These are phyloP conservation scores for Leucoagaricus sp. DNA, from an alignment of 1,284 basidiomycete species.

Conservation along the genomic window DNA sequence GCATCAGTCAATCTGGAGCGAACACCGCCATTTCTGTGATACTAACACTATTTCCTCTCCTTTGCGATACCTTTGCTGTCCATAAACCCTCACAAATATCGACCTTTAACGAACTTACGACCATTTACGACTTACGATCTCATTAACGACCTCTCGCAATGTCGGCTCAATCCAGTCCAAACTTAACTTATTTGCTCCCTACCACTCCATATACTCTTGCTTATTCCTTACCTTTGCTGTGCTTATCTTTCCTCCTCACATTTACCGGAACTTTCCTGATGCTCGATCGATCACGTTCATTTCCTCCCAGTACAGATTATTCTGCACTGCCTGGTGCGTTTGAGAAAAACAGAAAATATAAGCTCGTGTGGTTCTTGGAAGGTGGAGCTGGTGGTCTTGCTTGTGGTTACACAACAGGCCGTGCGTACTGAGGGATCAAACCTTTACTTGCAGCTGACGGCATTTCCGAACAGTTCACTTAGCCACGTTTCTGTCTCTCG, in stretches of 20 bases:
- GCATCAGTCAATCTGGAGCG: background rate
- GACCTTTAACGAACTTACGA: constrained; percentile 12
- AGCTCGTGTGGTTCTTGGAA: constrained; percentile 43
- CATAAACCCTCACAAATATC: background rate
- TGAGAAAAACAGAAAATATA: constrained; percentile 33
- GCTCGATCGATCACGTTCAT: constrained; percentile 64
- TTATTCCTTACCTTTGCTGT: constrained; percentile 56
- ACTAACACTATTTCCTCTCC: constrained; percentile 5
- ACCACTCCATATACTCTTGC: constrained; percentile 47
- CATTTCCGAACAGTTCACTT: constrained; percentile 47
- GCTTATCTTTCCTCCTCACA: constrained; percentile 51
- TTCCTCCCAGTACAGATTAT: constrained; percentile 43
- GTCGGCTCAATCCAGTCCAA: constrained; percentile 14
- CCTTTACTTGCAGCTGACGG: constrained; percentile 10
- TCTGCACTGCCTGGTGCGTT: constrained; percentile 36
- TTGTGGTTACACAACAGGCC: constrained; percentile 59
- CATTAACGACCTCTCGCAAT: constrained; percentile 12
- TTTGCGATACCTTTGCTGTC: constrained; percentile 7
- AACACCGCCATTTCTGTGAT: constrained; percentile 9
- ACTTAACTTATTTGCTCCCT: constrained; percentile 37
- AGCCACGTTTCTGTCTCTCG: constrained; percentile 57
- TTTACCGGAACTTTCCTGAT: constrained; percentile 69
- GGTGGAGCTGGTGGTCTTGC: constrained; percentile 65
- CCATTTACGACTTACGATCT: constrained; percentile 8
- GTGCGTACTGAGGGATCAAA: constrained; percentile 36